A percentile compares a stretch with the other conserved stretches of the same genome.
Conservation (phyloP, 2,329 filamentous ascomycete species). For the Phyllosticta citribraziliensis region DNA sequence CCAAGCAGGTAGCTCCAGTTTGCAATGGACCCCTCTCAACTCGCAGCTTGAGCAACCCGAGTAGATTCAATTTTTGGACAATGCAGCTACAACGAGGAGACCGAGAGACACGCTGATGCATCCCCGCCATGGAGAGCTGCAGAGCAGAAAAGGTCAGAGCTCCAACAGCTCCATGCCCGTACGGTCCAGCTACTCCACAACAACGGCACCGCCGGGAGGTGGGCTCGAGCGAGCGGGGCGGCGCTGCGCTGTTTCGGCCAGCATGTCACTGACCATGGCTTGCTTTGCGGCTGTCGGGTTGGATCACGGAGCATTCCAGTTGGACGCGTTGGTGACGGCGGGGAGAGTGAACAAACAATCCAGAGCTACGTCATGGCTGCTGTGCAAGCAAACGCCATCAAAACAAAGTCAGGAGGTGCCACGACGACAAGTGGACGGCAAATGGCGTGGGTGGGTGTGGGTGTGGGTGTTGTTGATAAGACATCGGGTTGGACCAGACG, state of each 20-base stretch:
- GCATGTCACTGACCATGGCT: not conserved
- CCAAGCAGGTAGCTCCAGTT: not conserved
- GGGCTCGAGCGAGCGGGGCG: not conserved
- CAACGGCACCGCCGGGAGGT: not conserved
- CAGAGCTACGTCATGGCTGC: not conserved
- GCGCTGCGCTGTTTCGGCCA: not conserved
- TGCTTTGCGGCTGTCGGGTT: too few species aligned
- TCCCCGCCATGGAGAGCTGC: too few species aligned
- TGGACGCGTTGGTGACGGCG: not conserved
- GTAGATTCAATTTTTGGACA: too few species aligned
- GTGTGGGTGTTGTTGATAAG: not conserved
- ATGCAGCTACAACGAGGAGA: not conserved
- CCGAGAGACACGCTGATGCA: not conserved
- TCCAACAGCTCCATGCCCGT: too few species aligned
- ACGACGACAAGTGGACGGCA: not conserved
- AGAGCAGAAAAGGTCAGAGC: too few species aligned
- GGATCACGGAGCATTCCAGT: too few species aligned
- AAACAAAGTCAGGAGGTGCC: not conserved
- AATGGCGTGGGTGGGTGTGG: too few species aligned
- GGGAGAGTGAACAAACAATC: not conserved
- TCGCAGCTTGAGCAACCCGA: too few species aligned
- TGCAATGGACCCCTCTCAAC: too few species aligned
- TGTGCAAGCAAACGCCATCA: not conserved
- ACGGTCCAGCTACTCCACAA: not conserved
- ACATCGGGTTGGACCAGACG: not conserved